Conservation (phyloP, 2,329 filamentous ascomycete species). For the Xylariaceae sp. region DNA sequence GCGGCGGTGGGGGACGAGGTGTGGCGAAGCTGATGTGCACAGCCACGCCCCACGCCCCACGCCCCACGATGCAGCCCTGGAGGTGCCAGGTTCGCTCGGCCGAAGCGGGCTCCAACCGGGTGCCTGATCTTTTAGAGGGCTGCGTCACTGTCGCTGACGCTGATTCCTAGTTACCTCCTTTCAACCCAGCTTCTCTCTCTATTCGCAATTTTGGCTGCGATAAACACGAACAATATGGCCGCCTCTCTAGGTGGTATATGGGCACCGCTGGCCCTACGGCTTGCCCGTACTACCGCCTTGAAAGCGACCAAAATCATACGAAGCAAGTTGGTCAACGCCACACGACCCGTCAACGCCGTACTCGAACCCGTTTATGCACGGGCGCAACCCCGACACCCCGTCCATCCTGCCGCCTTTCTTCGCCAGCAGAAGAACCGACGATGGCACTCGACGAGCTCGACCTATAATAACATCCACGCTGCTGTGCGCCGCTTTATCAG, state of each 20-base stretch:
- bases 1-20: conserved; percentile 17
- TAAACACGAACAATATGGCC: conserved; percentile 45
- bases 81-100: background rate
- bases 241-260: conserved; percentile 51
- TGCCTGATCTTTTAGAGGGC: conserved; percentile 7
- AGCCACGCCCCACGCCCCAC: too few species aligned
- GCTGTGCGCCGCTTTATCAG: conserved; percentile 50
- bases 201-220: conserved; percentile 21
- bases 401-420: conserved; percentile 49
- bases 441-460: conserved; percentile 45
- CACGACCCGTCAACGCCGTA: conserved; percentile 44
- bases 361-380: conserved; percentile 46
- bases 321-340: conserved; percentile 44
- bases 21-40: conserved; percentile 20
- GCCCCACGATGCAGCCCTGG: too few species aligned
- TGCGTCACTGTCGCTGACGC: conserved; percentile 8
- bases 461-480: conserved; percentile 42
- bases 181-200: conserved; percentile 10
- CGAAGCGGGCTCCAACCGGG: conserved; percentile 1
- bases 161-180: conserved; percentile 6
- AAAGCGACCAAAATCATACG: conserved; percentile 51
- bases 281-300: conserved; percentile 49
- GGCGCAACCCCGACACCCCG: conserved; percentile 44
- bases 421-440: conserved; percentile 48
- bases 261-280: conserved; percentile 53